Base-by-base conservation (phyloP, 345 rosid species). In the Murraya koenigii region DNA sequence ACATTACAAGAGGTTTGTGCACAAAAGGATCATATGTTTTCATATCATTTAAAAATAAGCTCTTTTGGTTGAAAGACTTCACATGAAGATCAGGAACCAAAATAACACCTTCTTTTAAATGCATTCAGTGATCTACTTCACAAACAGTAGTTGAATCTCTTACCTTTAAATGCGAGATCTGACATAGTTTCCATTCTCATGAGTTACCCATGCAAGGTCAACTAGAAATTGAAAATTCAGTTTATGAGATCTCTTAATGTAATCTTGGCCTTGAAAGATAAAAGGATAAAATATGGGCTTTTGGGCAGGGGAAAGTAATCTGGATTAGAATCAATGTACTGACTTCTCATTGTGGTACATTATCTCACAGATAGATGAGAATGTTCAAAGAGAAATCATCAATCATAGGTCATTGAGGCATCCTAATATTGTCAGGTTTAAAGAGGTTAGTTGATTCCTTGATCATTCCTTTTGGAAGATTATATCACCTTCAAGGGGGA, bases 401-500 rank as follows among this genome's bases (percentile, higher is more conserved):
- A 96, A 96, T 79, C 99, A 96, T 86, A 87, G 99, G 78, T 94
- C 94, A 32, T 66, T 92, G 69, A 92, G 93, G 90, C 99, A 94
- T 86, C 95, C 99, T 52, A 96, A 96, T 87, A 94, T 96, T 80
- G 97, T 96, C 79, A 88, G 93, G 82, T 94, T 96, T 82, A 96
- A 83, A 86, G 98, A 94, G 99, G 99, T 95, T 59, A 79, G 75
- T 59, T 35, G 3, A 13, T 73, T 66, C 60, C 28, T 35, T 30
- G 52, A 41, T 62, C 3, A 13, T 20, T 17, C 62, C 67, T 10
- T 33, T 1, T 23, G 39, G 20, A 65, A 63, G 22, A 63, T n/a
- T 28, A 36, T 62, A 19, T 71, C 49, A n/a, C n/a, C 39, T 55
- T 44, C 56, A 56, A 20, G 55, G 47, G 69, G 20, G 4, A 7